Conservation (phyloP, 2,329 filamentous ascomycete genomes). For the Onygenales sp. region DNA sequence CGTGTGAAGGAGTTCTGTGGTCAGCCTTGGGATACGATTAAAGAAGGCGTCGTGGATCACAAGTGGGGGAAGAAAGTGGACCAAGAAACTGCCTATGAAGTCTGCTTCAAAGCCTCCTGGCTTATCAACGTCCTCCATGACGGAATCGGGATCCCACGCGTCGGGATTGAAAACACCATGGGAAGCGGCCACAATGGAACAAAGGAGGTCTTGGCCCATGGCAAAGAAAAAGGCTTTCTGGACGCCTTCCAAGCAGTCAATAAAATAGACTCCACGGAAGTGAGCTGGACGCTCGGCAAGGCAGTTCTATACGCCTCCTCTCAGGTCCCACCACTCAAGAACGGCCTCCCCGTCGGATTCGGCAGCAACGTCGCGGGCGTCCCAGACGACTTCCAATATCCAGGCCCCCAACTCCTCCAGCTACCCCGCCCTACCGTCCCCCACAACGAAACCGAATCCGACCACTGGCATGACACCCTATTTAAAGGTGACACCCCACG, state of each 20-base stretch:
- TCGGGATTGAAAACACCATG: slow-evolving; percentile 61
- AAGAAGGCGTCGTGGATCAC: slow-evolving; percentile 52
- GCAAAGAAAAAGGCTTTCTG: slow-evolving; percentile 64
- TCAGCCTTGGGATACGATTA: slow-evolving; percentile 70
- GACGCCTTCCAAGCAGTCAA: slow-evolving; percentile 88
- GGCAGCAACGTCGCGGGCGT: slow-evolving; percentile 67
- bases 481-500: slow-evolving; percentile 57
- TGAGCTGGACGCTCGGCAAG: slow-evolving; percentile 95
- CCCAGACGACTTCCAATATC: slow-evolving; percentile 73
- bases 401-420: slow-evolving; percentile 35
- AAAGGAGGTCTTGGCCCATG: slow-evolving; percentile 56
- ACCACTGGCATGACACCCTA: slow-evolving; percentile 53
- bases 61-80: slow-evolving; percentile 70
- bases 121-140: slow-evolving; percentile 93
- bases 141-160: slow-evolving; percentile 82
- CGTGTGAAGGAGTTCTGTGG: slow-evolving; percentile 78
- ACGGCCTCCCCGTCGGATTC: slow-evolving; percentile 74
- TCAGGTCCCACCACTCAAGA: slow-evolving; percentile 60
- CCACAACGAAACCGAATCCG: slow-evolving; percentile 25
- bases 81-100: slow-evolving; percentile 64
- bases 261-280: slow-evolving; percentile 81
- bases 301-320: slow-evolving; percentile 92
- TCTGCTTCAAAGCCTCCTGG: slow-evolving; percentile 98
- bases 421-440: slow-evolving; percentile 16
- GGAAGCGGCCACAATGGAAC: slow-evolving; percentile 57